A percentile compares a stretch with the other conserved stretches of the same genome.
Evolutionary conservation across 768 basidiomycete species (phyloP).

Genomic region (Macrolepiota dolichaula): DNA sequence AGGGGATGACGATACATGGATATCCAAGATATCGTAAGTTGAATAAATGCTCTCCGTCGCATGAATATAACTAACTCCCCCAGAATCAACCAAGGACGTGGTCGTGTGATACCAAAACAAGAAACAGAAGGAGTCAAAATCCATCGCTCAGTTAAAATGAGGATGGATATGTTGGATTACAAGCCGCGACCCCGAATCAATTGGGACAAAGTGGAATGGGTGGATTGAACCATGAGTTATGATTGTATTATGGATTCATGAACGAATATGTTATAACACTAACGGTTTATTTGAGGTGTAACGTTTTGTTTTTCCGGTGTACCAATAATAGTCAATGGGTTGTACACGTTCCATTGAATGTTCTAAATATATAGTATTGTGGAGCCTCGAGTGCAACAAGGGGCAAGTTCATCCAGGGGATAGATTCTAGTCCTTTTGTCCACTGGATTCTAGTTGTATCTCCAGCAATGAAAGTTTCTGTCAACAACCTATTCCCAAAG

Average conservation of each 20-base stretch:
- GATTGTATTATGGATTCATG: neutral
- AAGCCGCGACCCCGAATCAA: neutral
- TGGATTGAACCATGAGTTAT: neutral
- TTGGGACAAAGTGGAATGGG: conserved; percentile 2
- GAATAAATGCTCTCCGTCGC: neutral
- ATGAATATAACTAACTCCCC: neutral
- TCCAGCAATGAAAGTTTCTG: too few species aligned
- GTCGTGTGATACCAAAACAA: conserved; percentile 40
- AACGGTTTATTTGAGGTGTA: neutral
- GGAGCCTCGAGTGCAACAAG: too few species aligned
- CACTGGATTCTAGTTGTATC: too few species aligned
- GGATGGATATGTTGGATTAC: conserved; percentile 31
- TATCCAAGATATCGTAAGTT: conserved; percentile 33
- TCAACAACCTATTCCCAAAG: too few species aligned
- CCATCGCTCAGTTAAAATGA: conserved; percentile 43
- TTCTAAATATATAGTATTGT: too few species aligned
- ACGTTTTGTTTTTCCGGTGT: neutral
- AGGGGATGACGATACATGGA: conserved; percentile 37
- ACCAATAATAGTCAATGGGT: too few species aligned
- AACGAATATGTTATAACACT: neutral
- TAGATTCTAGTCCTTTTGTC: too few species aligned
- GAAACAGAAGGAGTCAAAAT: conserved; percentile 31
- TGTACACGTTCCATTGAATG: too few species aligned
- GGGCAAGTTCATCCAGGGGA: too few species aligned
- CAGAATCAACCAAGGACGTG: conserved; percentile 40